Base-by-base conservation (phyloP, 2,329 filamentous ascomycete species). In the Aspergillus nomiae region DNA sequence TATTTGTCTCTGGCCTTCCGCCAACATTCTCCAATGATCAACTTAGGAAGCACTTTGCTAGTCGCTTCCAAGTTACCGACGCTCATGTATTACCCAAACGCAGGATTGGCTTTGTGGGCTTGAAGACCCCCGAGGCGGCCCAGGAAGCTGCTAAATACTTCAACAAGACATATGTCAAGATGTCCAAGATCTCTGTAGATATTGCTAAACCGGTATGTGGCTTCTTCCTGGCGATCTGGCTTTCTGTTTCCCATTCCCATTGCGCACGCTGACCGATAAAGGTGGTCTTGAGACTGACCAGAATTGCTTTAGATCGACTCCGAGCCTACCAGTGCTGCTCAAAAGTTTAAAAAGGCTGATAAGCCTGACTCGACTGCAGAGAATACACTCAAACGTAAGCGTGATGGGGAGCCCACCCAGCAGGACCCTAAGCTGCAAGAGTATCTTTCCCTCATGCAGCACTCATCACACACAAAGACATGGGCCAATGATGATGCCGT, bases 51-150 rank as follows among this genome's bases (percentile, higher is more conserved):
- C 94, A 98, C 81, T 99, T 99, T 79, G 87, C 90, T 64, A 85
- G 87, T 71, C 90, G 89, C 65, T 87, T 87, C 66, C 83, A 90
- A 67, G 87, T 97, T 74, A 98, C 94, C 59, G 95, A 99, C 81
- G 87, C 93, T 72, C 96, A 96, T 85, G 87, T 97, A 75, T 92
- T 98, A 74, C 87, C 92, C 7, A 89, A 93, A 73, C 88, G 95
- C 72, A 88, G 94, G 70, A 97, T 99, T 78, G 95, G 94, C 71
- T 99, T 97, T 84, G 88, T 99, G 64, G 95, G 95, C 66, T 98
- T 94, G 84, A 94, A 92, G 80, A 91, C 87, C 58, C 83, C 90
- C 16, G 88, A 94, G 65, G 90, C 92, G 75, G 95, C 95, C 61
- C 83, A 87, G 62, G 87, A 89, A 74, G 94, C 95, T 51, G 91